Base-by-base conservation (phyloP, 1,284 basidiomycete genomes). In the Naganishia albida region DNA sequence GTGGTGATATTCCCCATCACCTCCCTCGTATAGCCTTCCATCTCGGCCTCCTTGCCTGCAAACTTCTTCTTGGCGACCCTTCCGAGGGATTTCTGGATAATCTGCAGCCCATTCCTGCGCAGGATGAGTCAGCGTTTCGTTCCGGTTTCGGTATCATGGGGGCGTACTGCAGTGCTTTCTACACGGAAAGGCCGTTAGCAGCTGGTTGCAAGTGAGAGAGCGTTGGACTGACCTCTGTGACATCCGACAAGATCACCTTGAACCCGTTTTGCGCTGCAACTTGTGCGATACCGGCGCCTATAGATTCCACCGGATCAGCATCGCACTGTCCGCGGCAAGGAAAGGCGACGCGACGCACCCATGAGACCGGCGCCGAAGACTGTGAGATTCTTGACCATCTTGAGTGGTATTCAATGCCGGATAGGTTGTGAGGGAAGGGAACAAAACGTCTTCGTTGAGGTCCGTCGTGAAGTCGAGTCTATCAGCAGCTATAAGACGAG, bases 21-120 rank as follows among this genome's bases (percentile, higher is more conserved):
- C 34, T 72, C 69, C 18, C 39, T 7, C 39, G 28, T 56, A 43
- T 44, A 66, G 63, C 78, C 75, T 60, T 81, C 73, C 20, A 53
- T 40, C 50, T 71, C 75, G 4, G 69, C 60, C 42, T 65, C 63
- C 26, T 16, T 46, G 38, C 73, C 65, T 64, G 79, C 79, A 55
- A 78, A 76, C 67, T 76, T 71, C 67, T 81, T 80, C 73, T 84
- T 83, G 69, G 81, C 82, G 64, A 85, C 78, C 39, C 84, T 79
- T 2, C 74, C 72, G 26, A 85, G 76, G 15, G 83, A 84, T 70
- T 83, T 84, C 67, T 76, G 71, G 71, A 85, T 85, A 75, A 84
- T 84, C 55, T 72, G 76, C 48, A 81, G 73, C 26, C 83, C 83
- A 70, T 84, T 84, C 46, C 46, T 48, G 20, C 46, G 20, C 2